Evolutionary conservation across 768 basidiomycete genomes (phyloP), one percentile per base, ranked within the genome.

Genomic region (Leccinum longicurvipes): DNA sequence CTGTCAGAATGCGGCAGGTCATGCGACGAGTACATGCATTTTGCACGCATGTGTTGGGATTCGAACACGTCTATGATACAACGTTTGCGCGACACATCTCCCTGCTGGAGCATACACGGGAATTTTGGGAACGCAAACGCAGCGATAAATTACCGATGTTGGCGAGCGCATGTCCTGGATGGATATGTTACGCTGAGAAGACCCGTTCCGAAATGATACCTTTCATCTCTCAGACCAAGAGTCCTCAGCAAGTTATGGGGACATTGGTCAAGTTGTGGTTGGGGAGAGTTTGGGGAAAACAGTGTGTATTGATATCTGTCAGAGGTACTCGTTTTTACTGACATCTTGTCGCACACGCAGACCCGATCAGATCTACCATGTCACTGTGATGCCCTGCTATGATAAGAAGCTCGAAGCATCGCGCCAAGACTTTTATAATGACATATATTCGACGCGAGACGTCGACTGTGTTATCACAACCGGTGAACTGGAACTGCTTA

Each of bases 401-500:
- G 97, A 99, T 80, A 98, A 98, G 75, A 99, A 99, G 68, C 84
- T 99, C 15, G 97, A 99, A 73, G 97, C 97, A 0, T 98, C 95
- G 9, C 82, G 97, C 25, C 82, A 86, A 47, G 95, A 99, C 67
- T 99, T 98, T 67, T 93, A 92, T 67, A 85, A 86, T 58, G 86
- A 88, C 8, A 62, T 82, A 2, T 88, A 92, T 71, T 78, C 86
- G 36, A 93, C 93, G 10, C 79, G 95, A 53, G 96, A 98, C 63
- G 92, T 98, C 45, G 97, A 98, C 72, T 97, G 95, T 68, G 97
- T 99, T 24, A 83, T 98, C 59, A 98, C 97, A 12, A 98, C 97
- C 0, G 96, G 93, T 29, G 97, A 98, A 70, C 80, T 98, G 42
- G 88, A 93, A 60, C 69, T 87, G 15, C 82, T 99, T 60, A 85